Evolutionary conservation across 139 green algal genomes (phyloP).

Genomic region (Coelastrella sp.): DNA sequence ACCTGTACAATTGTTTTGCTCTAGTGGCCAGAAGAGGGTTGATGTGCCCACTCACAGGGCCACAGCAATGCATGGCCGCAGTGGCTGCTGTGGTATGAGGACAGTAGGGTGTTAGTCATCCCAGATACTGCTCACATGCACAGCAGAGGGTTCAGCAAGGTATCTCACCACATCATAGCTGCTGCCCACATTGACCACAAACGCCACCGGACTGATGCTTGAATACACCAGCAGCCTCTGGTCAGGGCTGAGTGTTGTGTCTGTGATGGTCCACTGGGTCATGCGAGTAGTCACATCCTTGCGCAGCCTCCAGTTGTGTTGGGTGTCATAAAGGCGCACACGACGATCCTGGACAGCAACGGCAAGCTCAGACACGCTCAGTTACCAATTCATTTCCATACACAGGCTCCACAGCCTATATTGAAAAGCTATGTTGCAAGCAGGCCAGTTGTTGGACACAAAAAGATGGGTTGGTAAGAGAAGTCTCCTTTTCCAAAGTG

Average conservation of each 20-base stretch:
- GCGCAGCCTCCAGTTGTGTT: conserved; percentile 68
- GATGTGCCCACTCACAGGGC: no score
- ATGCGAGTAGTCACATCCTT: conserved; percentile 83
- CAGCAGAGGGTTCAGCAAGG: background rate
- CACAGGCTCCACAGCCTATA: background rate
- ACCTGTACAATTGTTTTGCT: no score
- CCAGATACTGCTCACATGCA: background rate
- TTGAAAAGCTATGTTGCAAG: no score
- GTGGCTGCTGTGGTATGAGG: no score
- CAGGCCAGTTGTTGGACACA: no score
- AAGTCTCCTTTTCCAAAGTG: no score
- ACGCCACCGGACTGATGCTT: conserved; percentile 76
- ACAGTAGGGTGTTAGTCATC: no score
- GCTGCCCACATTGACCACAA: conserved; percentile 70
- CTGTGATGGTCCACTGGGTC: conserved; percentile 83
- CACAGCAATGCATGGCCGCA: no score
- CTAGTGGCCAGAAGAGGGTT: background rate
- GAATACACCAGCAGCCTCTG: conserved; percentile 85
- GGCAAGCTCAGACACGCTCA: background rate
- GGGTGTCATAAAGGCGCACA: conserved; percentile 82
- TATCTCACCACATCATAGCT: conserved; percentile 53
- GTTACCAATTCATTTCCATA: background rate
- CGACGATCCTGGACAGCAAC: conserved; percentile 65
- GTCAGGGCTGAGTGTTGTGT: conserved; percentile 86
- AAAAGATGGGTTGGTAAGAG: no score